Conservation (phyloP, 129 eudicot species). For the Arctium minus region DNA sequence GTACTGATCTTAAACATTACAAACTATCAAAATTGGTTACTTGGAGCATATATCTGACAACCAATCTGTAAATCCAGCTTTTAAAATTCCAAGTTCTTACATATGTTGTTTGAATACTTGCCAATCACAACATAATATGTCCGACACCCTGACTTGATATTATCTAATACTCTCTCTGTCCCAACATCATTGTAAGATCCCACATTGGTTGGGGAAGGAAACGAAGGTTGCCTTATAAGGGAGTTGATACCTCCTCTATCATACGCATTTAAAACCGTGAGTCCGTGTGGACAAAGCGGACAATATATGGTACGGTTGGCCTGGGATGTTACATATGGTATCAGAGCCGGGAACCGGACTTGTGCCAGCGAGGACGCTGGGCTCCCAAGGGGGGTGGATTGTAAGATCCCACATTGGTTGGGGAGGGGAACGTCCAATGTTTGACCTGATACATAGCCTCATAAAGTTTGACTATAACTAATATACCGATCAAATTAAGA, state of each 20-base stretch:
- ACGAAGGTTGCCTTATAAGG: no score
- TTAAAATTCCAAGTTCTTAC: background rate
- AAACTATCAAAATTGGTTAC: background rate
- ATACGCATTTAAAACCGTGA: no score
- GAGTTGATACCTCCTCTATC: no score
- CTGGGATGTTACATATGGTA: no score
- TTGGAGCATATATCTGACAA: constrained; percentile 7
- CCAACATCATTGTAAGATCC: background rate
- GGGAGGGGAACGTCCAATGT: background rate
- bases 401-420: no score
- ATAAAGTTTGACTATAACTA: background rate
- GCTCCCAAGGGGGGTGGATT: no score
- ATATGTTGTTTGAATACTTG: background rate
- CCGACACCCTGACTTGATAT: background rate
- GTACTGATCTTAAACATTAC: background rate
- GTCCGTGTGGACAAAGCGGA: no score
- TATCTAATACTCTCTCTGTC: background rate
- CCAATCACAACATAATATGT: background rate
- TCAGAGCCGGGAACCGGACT: no score
- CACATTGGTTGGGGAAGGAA: no score
- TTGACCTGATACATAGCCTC: background rate
- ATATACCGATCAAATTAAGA: no score
- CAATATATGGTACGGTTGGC: no score
- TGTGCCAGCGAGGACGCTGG: no score
- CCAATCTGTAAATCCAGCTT: background rate